Evolutionary conservation across 805 yeast genomes (phyloP), one percentile per base, ranked within the genome.

Genomic region (Cephaloascus albidus): DNA sequence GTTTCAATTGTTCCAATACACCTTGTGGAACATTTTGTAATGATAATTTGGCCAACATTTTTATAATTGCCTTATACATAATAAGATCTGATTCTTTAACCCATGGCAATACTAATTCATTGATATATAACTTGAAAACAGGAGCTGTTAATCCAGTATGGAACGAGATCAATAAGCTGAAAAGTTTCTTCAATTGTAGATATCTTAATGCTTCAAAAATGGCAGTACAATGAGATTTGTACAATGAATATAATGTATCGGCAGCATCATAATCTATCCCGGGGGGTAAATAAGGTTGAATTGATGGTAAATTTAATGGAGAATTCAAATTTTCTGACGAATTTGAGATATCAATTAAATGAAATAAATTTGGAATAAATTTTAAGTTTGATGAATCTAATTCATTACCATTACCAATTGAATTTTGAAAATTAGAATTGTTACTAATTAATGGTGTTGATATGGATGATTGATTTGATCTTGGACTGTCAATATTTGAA

Each of bases 391-490:
- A 18, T 10, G 23, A 6, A 33, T 33, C 14, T 20, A 33, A 10
- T 20, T 33, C 23, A 8, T 6, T 10, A n/a, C 18, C 33, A 31
- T 31, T 31, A 6, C n/a, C 5, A 31, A n/a, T 51, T 81, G 83
- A 2, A 89, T 89, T 37, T 94, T 68, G 55, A 80, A 76, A 2
- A 96, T 96, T 38, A 87, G 63, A 39, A 96, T 69, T 45, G 94
- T 71, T 23, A 8, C 10, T 8, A 23, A 12, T 23, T 8, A 14
- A 8, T 6, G 36, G 36, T 12, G 36, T 34, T 5, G 36, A 34
- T 6, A 34, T 16, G 8, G 36, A 18, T 5, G 36, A 34, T 12
- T 18, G 14, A 5, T 10, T 14, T 14, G 36, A 34, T 12, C 36
- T 14, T 3, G 51, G 49, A 16, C 48, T 43, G 1, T 27, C 45